Evolutionary conservation across 495 filamentous ascomycete genomes (phyloP).

Genomic region (Bacidia rubella): DNA sequence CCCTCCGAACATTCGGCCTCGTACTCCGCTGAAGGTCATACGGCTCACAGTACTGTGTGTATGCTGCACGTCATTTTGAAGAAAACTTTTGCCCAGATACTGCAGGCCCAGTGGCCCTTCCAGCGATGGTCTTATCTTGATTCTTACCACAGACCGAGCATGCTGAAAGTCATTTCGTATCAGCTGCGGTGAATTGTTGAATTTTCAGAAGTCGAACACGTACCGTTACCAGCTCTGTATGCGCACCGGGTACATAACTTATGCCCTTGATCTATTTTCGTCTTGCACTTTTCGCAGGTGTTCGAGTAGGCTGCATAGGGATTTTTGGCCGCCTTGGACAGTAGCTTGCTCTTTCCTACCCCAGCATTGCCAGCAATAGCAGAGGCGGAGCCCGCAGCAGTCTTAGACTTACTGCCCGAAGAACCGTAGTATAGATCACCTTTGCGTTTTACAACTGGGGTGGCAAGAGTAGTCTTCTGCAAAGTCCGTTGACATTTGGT

Average conservation of each 20-base stretch:
- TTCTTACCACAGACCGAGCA: conserved; percentile 56
- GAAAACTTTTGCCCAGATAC: conserved; percentile 54
- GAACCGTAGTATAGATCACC: conserved; percentile 62
- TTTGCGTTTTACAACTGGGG: conserved; percentile 57
- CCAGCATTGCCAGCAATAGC: conserved; percentile 43
- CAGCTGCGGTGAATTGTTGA: conserved; percentile 14
- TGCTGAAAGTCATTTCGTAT: conserved; percentile 24
- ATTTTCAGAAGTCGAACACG: too few species aligned
- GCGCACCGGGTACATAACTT: conserved; percentile 54
- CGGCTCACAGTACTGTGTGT: too few species aligned
- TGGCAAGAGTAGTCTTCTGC: conserved; percentile 50
- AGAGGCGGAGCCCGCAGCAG: conserved; percentile 21
- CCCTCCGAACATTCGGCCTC: too few species aligned
- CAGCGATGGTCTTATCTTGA: conserved; percentile 33
- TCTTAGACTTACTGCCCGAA: conserved; percentile 19
- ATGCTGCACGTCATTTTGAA: conserved; percentile 45
- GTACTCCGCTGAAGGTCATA: too few species aligned
- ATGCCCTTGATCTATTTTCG: conserved; percentile 48
- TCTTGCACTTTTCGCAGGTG: conserved; percentile 48
- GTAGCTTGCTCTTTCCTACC: conserved; percentile 52
- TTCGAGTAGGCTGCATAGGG: conserved; percentile 56
- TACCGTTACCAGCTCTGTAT: conserved; percentile 47
- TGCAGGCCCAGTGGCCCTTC: conserved; percentile 12
- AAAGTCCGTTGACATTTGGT: conserved; percentile 50
- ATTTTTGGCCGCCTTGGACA: conserved; percentile 54